Percentiles rank a stretch among this genome's conserved stretches.
Evolutionary conservation across 768 basidiomycete genomes (phyloP).

Genomic region (Antrodiella citrinella): DNA sequence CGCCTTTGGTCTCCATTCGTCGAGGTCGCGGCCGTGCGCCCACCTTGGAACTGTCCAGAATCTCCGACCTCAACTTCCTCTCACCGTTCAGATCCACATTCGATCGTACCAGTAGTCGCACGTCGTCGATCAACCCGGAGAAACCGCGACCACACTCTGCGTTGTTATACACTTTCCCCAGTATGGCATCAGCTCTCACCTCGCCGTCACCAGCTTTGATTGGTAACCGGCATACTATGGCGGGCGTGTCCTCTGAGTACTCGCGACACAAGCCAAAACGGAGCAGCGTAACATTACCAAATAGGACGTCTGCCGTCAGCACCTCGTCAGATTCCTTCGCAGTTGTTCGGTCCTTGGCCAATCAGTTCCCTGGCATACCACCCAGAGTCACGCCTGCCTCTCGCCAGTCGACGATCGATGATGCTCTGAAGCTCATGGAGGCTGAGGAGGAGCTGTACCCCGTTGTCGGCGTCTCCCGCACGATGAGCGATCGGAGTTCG

Average conservation of each 20-base stretch:
- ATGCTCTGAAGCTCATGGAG: background rate
- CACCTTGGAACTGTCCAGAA: conserved; percentile 7
- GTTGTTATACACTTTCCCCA: background rate
- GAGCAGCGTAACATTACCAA: conserved; percentile 8
- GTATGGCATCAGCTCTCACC: background rate
- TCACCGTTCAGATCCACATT: background rate
- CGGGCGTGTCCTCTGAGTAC: background rate
- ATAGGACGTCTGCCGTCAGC: conserved; percentile 17
- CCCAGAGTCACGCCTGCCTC: conserved; percentile 10
- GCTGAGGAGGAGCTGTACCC: background rate
- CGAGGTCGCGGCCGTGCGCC: conserved; percentile 8
- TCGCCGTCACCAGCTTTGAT: background rate
- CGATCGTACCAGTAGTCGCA: background rate
- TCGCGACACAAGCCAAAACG: background rate
- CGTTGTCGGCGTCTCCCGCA: background rate
- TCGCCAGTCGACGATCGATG: conserved; percentile 4
- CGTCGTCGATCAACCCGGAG: too few relatives aligned
- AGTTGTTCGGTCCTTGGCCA: conserved; percentile 42
- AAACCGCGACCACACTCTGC: background rate
- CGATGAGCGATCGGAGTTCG: background rate
- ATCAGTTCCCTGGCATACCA: conserved; percentile 47
- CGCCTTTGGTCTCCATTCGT: conserved; percentile 4
- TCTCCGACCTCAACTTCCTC: conserved; percentile 7
- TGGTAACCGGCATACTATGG: background rate
- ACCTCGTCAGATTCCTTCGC: conserved; percentile 35